Percentiles rank a stretch among this genome's conserved stretches.
Evolutionary conservation across 225 moss, liverwort and hornwort genomes (phyloP).

Genomic region (Neckera pumila): DNA sequence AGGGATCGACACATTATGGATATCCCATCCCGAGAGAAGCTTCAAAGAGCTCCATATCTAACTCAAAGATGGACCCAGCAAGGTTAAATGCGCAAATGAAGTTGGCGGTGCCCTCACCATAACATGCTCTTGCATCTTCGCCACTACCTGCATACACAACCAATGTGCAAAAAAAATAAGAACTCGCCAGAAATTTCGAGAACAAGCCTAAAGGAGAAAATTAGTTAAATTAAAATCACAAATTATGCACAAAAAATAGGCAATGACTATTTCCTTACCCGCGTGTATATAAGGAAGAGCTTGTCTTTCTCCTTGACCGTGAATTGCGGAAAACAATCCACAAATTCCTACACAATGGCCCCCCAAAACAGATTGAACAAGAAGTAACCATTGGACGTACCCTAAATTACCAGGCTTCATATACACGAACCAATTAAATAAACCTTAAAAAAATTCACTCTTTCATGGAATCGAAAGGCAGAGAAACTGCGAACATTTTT

Average conservation of each 20-base stretch:
- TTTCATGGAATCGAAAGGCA: background rate
- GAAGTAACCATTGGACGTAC: background rate
- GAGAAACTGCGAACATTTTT: conserved; percentile 9
- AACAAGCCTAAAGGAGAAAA: background rate
- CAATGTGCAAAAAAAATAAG: background rate
- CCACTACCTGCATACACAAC: conserved; percentile 29
- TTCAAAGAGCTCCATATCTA: background rate
- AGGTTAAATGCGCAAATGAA: background rate
- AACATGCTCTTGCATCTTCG: conserved; percentile 43
- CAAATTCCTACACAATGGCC: conserved; percentile 18
- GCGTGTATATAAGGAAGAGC: conserved; percentile 37
- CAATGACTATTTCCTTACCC: conserved; percentile 1
- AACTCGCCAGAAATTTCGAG: background rate
- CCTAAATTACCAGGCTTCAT: background rate
- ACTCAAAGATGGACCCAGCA: background rate
- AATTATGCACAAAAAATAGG: background rate
- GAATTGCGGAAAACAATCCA: conserved; percentile 30
- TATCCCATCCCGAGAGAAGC: background rate
- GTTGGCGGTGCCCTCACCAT: conserved; percentile 18
- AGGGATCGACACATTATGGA: background rate
- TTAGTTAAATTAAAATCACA: background rate
- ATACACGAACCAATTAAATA: background rate
- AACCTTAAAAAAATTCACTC: background rate
- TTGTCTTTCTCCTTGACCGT: conserved; percentile 32
- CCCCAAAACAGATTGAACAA: background rate